A percentile compares a stretch with the other conserved stretches of the same genome.
Evolutionary conservation across 164 flowering plant species (phyloP).

Genomic region (Liriodendron chinense): DNA sequence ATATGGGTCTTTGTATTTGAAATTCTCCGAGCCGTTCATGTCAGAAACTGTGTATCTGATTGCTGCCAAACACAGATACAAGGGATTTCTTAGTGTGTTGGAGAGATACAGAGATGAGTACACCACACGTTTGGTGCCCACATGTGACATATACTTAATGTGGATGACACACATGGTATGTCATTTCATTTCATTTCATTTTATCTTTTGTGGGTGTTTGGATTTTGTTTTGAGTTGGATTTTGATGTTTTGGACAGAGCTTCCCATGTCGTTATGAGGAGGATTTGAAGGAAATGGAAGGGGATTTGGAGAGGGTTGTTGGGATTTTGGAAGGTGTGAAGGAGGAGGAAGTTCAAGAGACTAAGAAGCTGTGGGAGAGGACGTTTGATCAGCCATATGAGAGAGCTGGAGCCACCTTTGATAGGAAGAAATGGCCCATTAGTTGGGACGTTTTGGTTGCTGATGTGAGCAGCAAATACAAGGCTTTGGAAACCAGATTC

Average conservation of each 20-base stretch:
- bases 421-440: constrained; percentile 30
- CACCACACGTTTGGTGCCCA: constrained; percentile 51
- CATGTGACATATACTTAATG: constrained; percentile 79
- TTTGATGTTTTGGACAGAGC: constrained; percentile 48
- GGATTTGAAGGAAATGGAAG: constrained; percentile 58
- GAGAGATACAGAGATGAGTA: constrained; percentile 38
- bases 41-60: constrained; percentile 66
- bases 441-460: constrained; percentile 58
- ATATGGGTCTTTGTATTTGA: constrained; percentile 35
- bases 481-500: constrained; percentile 74
- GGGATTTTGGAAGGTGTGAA: constrained; percentile 43
- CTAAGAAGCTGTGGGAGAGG: constrained; percentile 68
- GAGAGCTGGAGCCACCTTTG: constrained; percentile 66
- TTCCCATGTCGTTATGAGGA: constrained; percentile 70
- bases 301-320: constrained; percentile 39
- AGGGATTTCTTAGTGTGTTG: constrained; percentile 51
- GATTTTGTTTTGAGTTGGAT: neutral
- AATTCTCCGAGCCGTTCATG: constrained; percentile 58
- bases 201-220: neutral
- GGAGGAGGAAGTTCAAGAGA: constrained; percentile 43
- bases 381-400: constrained; percentile 77
- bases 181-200: neutral
- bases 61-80: constrained; percentile 76
- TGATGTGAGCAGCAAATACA: constrained; percentile 72
- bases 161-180: constrained; percentile 79